Base-by-base conservation (phyloP, 176 grass and related monocot genomes). In the Lolium perenne region DNA sequence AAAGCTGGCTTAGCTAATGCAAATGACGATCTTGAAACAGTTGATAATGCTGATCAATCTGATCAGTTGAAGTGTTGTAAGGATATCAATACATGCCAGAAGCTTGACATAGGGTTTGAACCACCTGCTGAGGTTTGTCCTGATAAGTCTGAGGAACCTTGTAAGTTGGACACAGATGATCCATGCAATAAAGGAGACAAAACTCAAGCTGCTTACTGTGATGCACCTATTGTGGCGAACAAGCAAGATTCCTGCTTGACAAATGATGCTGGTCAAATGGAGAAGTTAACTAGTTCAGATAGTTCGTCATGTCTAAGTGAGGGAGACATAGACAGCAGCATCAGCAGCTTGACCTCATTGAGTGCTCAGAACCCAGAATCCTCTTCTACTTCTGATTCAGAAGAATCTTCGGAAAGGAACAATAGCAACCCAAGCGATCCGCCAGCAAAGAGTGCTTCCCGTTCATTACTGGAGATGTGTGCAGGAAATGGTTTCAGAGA, bases 371-470 rank as follows among this genome's bases (percentile, higher is more conserved):
- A 94, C 85, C 83, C 63, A 26, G 96, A 94, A 41, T 94, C 93
- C 67, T 95, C 93, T 54, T 91, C 89, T 50, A 95, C 78, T 93
- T 95, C 94, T 51, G 92, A 98, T 70, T 94, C 97, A 38, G 97
- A 98, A 85, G 97, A 94, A 79, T 86, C 86, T 74, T 55, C 86
- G 0, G 63, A 87, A 16, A 78, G 83, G 79, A 80, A 41, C 58
- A 85, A 80, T 48, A 87, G 25, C 47, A 64, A 38, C 38, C 49
- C 20, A 63, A 66, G 26, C 35, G 60, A 50, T 87, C 86, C 83
- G 74, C 79, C 81, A 11, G 56, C 77, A 87, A 87, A 51, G 54
- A 82, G 64, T 38, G 59, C 32, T 70, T 73, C 92, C 62, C 65
- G 89, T 49, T 94, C 85, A 80, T 89, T 86, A 79, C 17, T 87